Base-by-base conservation (phyloP, 2,329 filamentous ascomycete genomes). In the Pseudogymnoascus sp. region DNA sequence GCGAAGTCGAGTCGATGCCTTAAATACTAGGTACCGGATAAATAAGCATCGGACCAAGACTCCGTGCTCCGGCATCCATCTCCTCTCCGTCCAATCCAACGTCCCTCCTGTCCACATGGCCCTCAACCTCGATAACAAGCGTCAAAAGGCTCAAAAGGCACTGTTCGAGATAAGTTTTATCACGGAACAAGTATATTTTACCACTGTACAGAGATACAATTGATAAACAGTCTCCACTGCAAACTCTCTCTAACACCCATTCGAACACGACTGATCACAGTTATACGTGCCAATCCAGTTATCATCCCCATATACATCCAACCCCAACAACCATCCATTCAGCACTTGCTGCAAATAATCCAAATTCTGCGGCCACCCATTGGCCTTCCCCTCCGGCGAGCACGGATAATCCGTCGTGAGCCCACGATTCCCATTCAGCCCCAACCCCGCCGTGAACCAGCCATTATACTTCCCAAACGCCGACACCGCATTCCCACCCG, bases 401-500 rank as follows among this genome's bases (percentile, higher is more conserved):
- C 71, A 72, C 28, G 69, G 70, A 63, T 71, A 72, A 28, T 64
- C 63, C 42, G 63, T 61, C 6, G 70, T 74, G 14, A 75, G 63
- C 5, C 72, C 73, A 61, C 67, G 69, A 33, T 70, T 69, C 12
- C 67, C 68, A 63, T 75, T 75, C 38, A 70, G 63, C n/a, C 67
- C 67, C 59, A 66, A 69, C 12, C 64, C 65, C 2, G 70, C 70
- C 23, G 69, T 72, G 65, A 75, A 75, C 73, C 73, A 76, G 47
- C 73, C 73, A 60, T 75, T 75, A 63, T 75, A 75, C n/a, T 65
- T 65, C 14, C 73, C 73, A 35, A 76, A 69, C 5, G 73, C 74
- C 28, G 66, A 62, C 18, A 75, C 66, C 2, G 71, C 73, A 65
- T 76, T 75, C 2, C 70, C 69, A 23, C 65, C 67, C 21, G 66